phyloP scores from a whole-genome alignment of 108 stramenopile species.

The Cyclostephanos invisitatus region DNA sequence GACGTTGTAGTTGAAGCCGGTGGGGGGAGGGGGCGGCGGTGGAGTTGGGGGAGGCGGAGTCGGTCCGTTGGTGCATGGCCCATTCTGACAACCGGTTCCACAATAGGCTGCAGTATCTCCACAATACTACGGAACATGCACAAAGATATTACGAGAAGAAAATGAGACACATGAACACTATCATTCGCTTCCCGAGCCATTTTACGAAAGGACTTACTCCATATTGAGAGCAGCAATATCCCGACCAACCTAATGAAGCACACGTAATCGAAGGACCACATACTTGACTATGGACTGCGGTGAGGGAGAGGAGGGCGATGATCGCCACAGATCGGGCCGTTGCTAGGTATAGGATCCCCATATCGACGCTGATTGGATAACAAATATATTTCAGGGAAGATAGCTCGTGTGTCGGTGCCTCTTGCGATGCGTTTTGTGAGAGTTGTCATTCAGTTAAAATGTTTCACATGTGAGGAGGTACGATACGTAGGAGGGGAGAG shows the following conservation, averaged over 20 bases:
- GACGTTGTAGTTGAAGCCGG: constrained; percentile 21
- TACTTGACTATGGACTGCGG: constrained; percentile 21
- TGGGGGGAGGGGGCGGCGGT: constrained; percentile 12
- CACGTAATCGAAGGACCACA: constrained; percentile 10
- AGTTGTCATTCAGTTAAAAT: no score
- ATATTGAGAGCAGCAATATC: constrained; percentile 3
- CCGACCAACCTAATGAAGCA: not conserved
- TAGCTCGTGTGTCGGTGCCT: no score
- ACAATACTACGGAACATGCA: not conserved
- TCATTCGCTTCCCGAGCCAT: no score
- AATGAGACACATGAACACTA: no score
- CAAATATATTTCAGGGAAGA: no score
- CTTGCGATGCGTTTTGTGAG: no score
- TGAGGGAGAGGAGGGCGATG: constrained; percentile 1
- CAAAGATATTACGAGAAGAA: no score
- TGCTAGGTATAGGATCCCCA: no score
- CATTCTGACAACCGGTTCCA: constrained; percentile 31
- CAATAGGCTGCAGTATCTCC: not conserved
- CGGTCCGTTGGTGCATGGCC: constrained; percentile 13
- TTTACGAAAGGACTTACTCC: no score
- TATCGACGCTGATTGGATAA: no score
- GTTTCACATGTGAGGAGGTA: no score
- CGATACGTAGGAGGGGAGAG: no score
- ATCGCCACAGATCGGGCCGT: not conserved
- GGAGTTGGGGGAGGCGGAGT: constrained; percentile 24